Base-by-base conservation (phyloP, 2,329 filamentous ascomycete species). In the Pestalotiopsis sp. region DNA sequence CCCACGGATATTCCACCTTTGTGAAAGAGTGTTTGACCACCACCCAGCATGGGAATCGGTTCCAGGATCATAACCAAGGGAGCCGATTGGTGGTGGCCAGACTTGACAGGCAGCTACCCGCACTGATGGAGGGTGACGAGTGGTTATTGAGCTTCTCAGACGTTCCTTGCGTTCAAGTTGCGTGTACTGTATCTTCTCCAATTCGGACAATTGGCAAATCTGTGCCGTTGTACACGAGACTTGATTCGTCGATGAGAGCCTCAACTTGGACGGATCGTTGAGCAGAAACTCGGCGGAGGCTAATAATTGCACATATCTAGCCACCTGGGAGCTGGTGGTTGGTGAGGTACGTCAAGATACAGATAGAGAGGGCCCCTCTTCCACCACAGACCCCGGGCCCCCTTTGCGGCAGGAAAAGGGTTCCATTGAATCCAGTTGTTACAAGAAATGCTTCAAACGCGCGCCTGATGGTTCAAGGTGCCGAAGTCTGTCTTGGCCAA, bases 371-470 rank as follows among this genome's bases (percentile, higher is more conserved):
- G 14, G 52, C 14, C 62, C 64, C 35, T n/a, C 57, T 55, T 58
- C 35, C 11, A 57, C 63, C 63, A 35, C 24, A 59, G 38, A 20
- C 38, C 61, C 48, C 24, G 24, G 52, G 38, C 66, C 68, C 70
- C 71, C 44, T 52, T 52, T 72, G 69, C 70, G 64, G 63, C 48
- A 63, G 67, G 63, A 35, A 52, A 44, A 61, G 56, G 57, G 68
- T 67, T 71, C 65, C 70, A 65, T 67, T 66, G 58, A 64, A 64
- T 61, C 55, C 52, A 56, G 68, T 68, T 72, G 72, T 71, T 68
- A 69, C 72, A 71, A 68, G 66, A 68, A 55, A 58, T 72, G 72
- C 72, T 69, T 73, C 71, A 72, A 66, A 63, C 71, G 61, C 22
- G 66, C 67, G 66, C 67, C 67, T 35, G 66, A 66, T 35, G 30